phyloP scores from a whole-genome alignment of 495 filamentous ascomycete genomes.

The Corynascus novoguineensis region DNA sequence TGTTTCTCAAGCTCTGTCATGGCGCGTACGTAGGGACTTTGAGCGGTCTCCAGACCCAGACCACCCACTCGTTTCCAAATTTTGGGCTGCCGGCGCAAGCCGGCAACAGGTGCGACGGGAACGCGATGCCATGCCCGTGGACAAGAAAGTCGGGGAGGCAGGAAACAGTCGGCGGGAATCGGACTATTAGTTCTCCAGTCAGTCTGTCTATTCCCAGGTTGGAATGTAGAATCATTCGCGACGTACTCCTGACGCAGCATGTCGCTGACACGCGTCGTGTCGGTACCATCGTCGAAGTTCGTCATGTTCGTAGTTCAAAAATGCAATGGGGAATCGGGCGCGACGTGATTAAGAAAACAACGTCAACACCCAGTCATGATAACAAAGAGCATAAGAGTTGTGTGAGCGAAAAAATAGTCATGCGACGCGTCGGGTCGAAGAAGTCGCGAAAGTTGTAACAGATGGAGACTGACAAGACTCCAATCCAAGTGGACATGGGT shows the following conservation, averaged over 20 bases:
- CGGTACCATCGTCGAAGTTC: neutral
- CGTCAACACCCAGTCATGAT: neutral
- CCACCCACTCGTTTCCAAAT: slow-evolving; percentile 35
- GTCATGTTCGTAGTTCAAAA: slow-evolving; percentile 5
- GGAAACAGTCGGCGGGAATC: slow-evolving; percentile 22
- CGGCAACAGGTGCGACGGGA: slow-evolving; percentile 19
- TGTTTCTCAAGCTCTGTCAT: slow-evolving; percentile 25
- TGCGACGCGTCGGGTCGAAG: slow-evolving; percentile 10
- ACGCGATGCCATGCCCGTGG: slow-evolving; percentile 32
- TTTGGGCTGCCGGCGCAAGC: slow-evolving; percentile 15
- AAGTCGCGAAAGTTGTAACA: slow-evolving; percentile 18
- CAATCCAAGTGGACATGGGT: neutral
- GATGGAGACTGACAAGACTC: neutral
- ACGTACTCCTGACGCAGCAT: slow-evolving; percentile 10
- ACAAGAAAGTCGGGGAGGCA: slow-evolving; percentile 17
- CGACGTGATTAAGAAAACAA: neutral
- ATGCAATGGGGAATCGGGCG: slow-evolving; percentile 2
- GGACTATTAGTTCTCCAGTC: slow-evolving; percentile 10
- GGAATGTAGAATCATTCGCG: neutral
- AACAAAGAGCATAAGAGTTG: slow-evolving; percentile 1
- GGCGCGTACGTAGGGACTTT: slow-evolving; percentile 13
- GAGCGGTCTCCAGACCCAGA: neutral
- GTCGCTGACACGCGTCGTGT: neutral
- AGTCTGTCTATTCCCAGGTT: neutral
- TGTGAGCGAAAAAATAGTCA: neutral